phyloP scores from a whole-genome alignment of 805 yeast species.

The Candida qinlingensis region DNA sequence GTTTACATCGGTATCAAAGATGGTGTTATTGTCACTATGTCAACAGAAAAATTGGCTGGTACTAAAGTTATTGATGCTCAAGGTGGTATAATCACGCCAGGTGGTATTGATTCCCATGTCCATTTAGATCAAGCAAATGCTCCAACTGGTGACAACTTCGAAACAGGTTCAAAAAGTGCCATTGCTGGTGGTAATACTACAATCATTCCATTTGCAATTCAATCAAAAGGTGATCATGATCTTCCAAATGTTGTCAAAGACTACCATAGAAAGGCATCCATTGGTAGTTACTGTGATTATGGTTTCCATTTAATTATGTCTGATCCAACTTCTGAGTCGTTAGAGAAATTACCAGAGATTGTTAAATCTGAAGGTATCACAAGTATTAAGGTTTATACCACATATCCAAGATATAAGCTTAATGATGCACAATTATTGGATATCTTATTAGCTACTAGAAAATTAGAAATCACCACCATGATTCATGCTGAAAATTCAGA shows the following conservation, averaged over 20 bases:
- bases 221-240: slow-evolving; percentile 28
- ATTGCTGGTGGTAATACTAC: slow-evolving; percentile 49
- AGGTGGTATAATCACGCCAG: slow-evolving; percentile 45
- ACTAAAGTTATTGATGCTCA: slow-evolving; percentile 36
- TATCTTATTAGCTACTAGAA: slow-evolving; percentile 34
- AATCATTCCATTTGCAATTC: slow-evolving; percentile 42
- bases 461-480: slow-evolving; percentile 41
- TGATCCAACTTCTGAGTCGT: slow-evolving; percentile 28
- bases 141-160: slow-evolving; percentile 40
- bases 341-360: slow-evolving; percentile 30
- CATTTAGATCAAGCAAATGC: slow-evolving; percentile 40
- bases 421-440: slow-evolving; percentile 36
- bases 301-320: slow-evolving; percentile 43
- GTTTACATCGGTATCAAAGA: slow-evolving; percentile 36
- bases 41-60: slow-evolving; percentile 26
- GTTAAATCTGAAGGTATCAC: slow-evolving; percentile 23
- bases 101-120: slow-evolving; percentile 47
- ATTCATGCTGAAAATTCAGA: slow-evolving; percentile 50
- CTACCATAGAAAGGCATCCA: slow-evolving; percentile 28
- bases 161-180: slow-evolving; percentile 39
- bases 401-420: slow-evolving; percentile 38
- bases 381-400: slow-evolving; percentile 33
- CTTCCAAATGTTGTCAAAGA: slow-evolving; percentile 27
- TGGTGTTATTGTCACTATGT: slow-evolving; percentile 34
- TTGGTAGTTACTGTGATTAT: slow-evolving; percentile 39